Evolutionary conservation across 2,329 filamentous ascomycete species (phyloP).

Genomic region (Trichoderma aggressivum): DNA sequence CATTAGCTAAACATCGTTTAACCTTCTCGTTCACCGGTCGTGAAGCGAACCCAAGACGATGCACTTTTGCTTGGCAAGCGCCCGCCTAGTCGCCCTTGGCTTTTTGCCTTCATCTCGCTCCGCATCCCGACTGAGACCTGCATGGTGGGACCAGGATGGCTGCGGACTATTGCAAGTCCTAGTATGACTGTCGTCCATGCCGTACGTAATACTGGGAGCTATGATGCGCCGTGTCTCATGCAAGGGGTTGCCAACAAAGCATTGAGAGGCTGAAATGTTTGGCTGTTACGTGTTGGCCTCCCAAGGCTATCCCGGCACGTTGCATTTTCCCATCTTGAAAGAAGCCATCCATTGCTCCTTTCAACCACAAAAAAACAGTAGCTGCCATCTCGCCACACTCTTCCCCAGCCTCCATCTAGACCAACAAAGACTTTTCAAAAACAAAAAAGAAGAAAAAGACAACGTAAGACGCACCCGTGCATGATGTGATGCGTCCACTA

Average conservation of each 20-base stretch:
- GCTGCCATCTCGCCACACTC: neutral
- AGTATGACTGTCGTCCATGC: neutral
- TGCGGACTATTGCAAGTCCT: neutral
- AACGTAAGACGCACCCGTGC: neutral
- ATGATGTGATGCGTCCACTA: neutral
- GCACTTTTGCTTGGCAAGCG: neutral
- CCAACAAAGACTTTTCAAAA: neutral
- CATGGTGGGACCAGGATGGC: constrained; percentile 4
- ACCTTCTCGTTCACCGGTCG: neutral
- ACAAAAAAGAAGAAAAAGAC: neutral
- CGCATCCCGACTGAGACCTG: constrained; percentile 6
- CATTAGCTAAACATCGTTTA: neutral
- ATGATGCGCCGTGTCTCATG: neutral
- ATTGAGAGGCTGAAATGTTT: neutral
- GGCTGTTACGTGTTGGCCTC: neutral
- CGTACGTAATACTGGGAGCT: neutral
- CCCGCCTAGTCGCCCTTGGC: neutral
- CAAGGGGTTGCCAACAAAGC: neutral
- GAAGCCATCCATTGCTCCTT: neutral
- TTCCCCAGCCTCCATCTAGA: neutral
- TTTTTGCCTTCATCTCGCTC: constrained; percentile 4
- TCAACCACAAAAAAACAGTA: neutral
- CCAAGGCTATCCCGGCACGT: neutral
- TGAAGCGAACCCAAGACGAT: neutral
- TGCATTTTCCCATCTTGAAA: neutral